A percentile compares a stretch with the other conserved stretches of the same genome.
Evolutionary conservation across 768 basidiomycete genomes (phyloP).

Genomic region (Leccinum sublutescens): DNA sequence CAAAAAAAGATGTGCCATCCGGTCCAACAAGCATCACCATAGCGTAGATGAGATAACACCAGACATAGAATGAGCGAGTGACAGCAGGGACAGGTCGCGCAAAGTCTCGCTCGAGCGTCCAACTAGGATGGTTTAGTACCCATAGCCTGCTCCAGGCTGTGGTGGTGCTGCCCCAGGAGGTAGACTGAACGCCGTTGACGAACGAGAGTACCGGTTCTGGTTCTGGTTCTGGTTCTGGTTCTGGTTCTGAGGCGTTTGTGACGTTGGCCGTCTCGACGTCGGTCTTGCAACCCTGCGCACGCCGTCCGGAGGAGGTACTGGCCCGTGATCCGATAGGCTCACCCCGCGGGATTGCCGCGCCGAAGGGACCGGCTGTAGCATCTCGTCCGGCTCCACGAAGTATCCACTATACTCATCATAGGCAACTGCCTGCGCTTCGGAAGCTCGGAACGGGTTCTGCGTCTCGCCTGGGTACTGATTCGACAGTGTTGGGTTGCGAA

Average conservation of each 20-base stretch:
- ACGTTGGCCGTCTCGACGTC: constrained; percentile 51
- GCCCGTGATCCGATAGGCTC: constrained; percentile 78
- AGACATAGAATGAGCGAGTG: background rate
- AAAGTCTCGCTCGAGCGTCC: constrained; percentile 9
- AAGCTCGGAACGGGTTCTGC: constrained; percentile 56
- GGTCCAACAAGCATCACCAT: constrained; percentile 13
- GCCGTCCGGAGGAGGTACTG: constrained; percentile 73
- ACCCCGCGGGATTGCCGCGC: constrained; percentile 55
- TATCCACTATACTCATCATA: constrained; percentile 38
- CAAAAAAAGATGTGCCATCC: constrained; percentile 2
- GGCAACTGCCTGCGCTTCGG: constrained; percentile 41
- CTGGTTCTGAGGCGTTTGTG: constrained; percentile 42
- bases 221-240: background rate
- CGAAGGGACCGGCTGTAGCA: constrained; percentile 13
- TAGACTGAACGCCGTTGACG: constrained; percentile 48
- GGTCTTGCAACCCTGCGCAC: constrained; percentile 78
- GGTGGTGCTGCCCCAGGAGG: constrained; percentile 79
- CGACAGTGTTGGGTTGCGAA: constrained; percentile 39
- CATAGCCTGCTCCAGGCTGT: constrained; percentile 33
- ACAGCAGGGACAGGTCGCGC: background rate
- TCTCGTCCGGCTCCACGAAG: constrained; percentile 38
- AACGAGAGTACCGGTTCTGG: constrained; percentile 72
- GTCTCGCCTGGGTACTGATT: constrained; percentile 46
- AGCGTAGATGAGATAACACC: constrained; percentile 4
- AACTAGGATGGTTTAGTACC: constrained; percentile 9